Base-by-base conservation (phyloP, 352 stramenopile species). In the Peronospora destructor region DNA sequence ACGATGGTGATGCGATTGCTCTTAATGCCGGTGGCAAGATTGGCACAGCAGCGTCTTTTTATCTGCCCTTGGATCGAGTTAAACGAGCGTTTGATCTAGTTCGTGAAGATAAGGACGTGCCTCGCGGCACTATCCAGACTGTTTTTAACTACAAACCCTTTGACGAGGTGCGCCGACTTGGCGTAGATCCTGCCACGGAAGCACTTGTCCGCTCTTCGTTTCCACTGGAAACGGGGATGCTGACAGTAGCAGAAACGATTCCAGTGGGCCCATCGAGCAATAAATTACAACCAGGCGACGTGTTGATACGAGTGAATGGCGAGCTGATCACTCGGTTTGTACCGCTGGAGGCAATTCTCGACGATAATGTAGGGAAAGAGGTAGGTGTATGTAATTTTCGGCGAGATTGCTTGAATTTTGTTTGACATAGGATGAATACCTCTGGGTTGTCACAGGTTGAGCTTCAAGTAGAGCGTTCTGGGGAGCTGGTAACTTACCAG, bases 71-170 rank as follows among this genome's bases (percentile, higher is more conserved):
- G 7, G 73, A 95, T 55, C 81, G 84, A 34, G 86, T 96, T 19
- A 87, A 92, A 55, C 71, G 87, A 45, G 88, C 87, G 10, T 74
- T 97, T 13, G 75, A 92, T 52, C 51, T 90, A 53, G 68, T 95
- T 39, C 74, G 86, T 53, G 60, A 77, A 37, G 73, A 68, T 29
- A 71, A 79, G 38, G 56, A 74, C 2, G 84, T 96, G 3, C 59
- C 76, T 39, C 84, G 88, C 17, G 86, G 88, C 30, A 95, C 86
- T 14, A 80, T 97, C 28, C 88, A 95, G 58, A 82, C 82, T 7
- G 73, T 95, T 29, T 95, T 96, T 49, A 68, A 85, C 52, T 94
- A 96, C 66, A 91, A 91, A 64, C 80, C 85, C 1, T 96, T 96
- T 47, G 87, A 96, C 40, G 87, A 97, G 65, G 84, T 94, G 9